Base-by-base conservation (phyloP, 176 grass and related monocot genomes). In the Cocos nucifera region DNA sequence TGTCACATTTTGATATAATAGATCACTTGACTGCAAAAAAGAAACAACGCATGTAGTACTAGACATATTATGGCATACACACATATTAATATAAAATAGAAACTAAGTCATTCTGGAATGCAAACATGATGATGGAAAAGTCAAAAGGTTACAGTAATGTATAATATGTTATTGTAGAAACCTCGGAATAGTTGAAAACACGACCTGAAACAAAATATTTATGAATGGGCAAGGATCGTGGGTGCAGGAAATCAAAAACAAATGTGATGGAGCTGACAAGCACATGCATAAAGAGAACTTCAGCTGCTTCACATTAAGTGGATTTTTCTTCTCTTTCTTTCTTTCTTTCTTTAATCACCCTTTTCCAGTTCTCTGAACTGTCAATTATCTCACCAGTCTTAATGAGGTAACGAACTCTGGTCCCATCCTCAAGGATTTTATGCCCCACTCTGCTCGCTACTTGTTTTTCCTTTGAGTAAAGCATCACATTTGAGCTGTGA, bases 401-500 rank as follows among this genome's bases (percentile, higher is more conserved):
- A 57, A 92, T 65, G 52, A 97, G 79, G 55, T 88, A 97, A 4
- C 87, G 83, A 58, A 81, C 87, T 77, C 80, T 91, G 19, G 78
- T 80, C 25, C 87, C 93, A 17, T 97, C 84, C 56, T 97, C 84
- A 3, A 97, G 76, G 67, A 92, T 53, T 24, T 97, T 92, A 59
- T 88, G 75, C 57, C 93, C 87, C 23, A 92, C 84, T 57, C 93
- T 88, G 25, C 93, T 97, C 12, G 87, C 65, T 20, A 97, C 70
- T 50, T 71, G 77, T 75, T 97, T 79, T 76, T 97, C 93, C 55
- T 84, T 88, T 0, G 87, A 92, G 72, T 86, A 98, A 23, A 92
- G 84, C 93, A 98, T 98, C 81, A 92, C 49, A 67, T 92, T 97
- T 69, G 93, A 97, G 81, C 93, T 97, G 63, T 92, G 93, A 63